Base-by-base conservation (phyloP, 202 grass and related monocot genomes). In the Digitaria exilis region DNA sequence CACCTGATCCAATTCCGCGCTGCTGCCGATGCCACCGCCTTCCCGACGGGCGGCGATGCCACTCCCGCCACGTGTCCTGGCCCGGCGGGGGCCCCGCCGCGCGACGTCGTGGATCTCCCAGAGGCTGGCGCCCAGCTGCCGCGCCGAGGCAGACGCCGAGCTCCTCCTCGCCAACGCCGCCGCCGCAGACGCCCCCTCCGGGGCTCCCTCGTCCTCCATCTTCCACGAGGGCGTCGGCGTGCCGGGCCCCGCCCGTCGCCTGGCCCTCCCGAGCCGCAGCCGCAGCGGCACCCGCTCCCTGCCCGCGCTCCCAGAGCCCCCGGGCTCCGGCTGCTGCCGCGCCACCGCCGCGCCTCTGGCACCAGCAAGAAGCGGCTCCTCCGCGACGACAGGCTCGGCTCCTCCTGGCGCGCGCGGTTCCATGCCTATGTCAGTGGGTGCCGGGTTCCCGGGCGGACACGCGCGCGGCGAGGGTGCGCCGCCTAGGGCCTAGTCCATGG, bases 41-140 rank as follows among this genome's bases (percentile, higher is more conserved):
- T 71, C 75, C 83, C 71, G 45, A 13, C 3, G 30, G 12, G 8
- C 28, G 35, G 25, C 41, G 29, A 71, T 26, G 50, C 28, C 79
- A 51, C 22, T 89, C 50, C 76, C 76, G 17, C 70, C 72, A 4
- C 85, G 78, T 7, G 75, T 82, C 63, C 86, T 87, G 45, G 28
- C 5, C 69, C 87, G 82, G 12, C 84, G 76, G 1, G n/a, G n/a
- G n/a, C n/a, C 81, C 55, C 30, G 60, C n/a, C 45, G 79, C 60
- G 46, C 77, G 6, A 89, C 45, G 65, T 87, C 81, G 69, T 94
- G 94, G 79, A 91, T 97, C 90, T 94, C 94, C 92, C 94, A 97
- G 55, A 97, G 71, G 70, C 86, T 90, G 21, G 94, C 86, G 29
- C 92, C 92, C 5, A 97, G 86, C 91, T 92, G 87, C 26, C 92